Evolutionary conservation across 129 eudicot genomes (phyloP).

Genomic region (Mikania micrantha): DNA sequence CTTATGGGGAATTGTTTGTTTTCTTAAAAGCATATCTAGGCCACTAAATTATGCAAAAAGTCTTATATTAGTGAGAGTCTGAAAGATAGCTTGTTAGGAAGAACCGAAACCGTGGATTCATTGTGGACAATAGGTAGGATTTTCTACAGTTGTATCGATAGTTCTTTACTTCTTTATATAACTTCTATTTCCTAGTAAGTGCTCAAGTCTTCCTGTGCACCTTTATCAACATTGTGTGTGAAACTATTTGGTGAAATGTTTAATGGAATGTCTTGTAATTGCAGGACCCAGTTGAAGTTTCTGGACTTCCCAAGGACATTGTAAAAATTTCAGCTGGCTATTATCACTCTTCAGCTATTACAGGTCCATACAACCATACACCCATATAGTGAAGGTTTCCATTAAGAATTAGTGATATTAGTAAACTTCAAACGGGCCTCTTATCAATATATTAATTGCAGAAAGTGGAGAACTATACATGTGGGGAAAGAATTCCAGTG

Average conservation of each 20-base stretch:
- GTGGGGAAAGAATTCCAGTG: slow-evolving; percentile 95
- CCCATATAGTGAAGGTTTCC: not conserved
- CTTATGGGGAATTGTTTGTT: too few species aligned
- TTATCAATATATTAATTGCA: slow-evolving; percentile 27
- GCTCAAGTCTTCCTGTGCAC: too few species aligned
- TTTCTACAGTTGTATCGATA: too few species aligned
- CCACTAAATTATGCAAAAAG: too few species aligned
- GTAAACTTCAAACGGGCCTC: not conserved
- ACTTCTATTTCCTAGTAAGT: too few species aligned
- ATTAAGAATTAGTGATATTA: not conserved
- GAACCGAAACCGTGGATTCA: not conserved
- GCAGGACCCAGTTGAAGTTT: slow-evolving; percentile 72
- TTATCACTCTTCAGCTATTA: slow-evolving; percentile 86
- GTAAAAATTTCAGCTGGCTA: slow-evolving; percentile 74
- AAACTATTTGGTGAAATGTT: not conserved
- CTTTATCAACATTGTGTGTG: not conserved
- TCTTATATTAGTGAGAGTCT: not conserved
- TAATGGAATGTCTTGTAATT: slow-evolving; percentile 13
- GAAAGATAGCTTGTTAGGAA: not conserved
- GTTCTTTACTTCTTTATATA: too few species aligned
- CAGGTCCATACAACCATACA: slow-evolving; percentile 62
- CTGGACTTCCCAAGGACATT: slow-evolving; percentile 57
- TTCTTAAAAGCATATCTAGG: too few species aligned
- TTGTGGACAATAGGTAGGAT: not conserved
- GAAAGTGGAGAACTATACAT: slow-evolving; percentile 86